Conservation (phyloP, 805 yeast species). For the Sungouiella thailandica region DNA sequence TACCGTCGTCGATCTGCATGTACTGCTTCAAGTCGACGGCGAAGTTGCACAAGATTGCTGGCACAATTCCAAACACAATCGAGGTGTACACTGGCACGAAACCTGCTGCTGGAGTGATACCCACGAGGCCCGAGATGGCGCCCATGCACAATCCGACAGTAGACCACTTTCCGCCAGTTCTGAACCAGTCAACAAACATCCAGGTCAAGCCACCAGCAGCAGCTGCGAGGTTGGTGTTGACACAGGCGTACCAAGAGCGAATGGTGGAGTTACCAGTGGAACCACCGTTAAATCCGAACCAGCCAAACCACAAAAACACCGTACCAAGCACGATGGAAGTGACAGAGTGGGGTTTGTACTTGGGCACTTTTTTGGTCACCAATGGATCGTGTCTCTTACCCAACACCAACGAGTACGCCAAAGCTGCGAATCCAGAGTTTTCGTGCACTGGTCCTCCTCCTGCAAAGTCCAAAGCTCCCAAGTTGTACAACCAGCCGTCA, state of each 20-base stretch:
- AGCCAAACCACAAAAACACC: conserved; percentile 94
- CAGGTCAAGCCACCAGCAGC: conserved; percentile 89
- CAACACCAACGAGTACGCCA: conserved; percentile 85
- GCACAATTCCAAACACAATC: conserved; percentile 13
- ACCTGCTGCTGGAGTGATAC: conserved; percentile 96
- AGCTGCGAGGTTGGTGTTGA: conserved; percentile 92
- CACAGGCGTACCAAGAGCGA: conserved; percentile 91
- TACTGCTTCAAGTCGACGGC: conserved; percentile 76
- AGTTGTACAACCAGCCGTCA: conserved; percentile 77
- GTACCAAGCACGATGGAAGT: conserved; percentile 90
- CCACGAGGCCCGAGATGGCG: conserved; percentile 88
- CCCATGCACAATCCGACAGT: conserved; percentile 94
- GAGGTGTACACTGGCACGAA: conserved; percentile 77
- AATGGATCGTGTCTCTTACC: conserved; percentile 90
- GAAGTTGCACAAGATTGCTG: conserved; percentile 61
- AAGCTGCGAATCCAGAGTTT: conserved; percentile 89
- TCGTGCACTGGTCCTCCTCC: conserved; percentile 99
- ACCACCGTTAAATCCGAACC: conserved; percentile 99
- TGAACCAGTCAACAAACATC: conserved; percentile 85
- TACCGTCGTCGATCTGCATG: conserved; percentile 84
- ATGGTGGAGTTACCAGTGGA: conserved; percentile 91
- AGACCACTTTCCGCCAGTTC: conserved; percentile 88
- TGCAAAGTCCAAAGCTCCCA: conserved; percentile 93
- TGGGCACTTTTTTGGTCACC: conserved; percentile 66
- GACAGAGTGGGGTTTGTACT: conserved; percentile 91